Conservation (phyloP, 441 rosid genomes). For the Corymbia calophylla region DNA sequence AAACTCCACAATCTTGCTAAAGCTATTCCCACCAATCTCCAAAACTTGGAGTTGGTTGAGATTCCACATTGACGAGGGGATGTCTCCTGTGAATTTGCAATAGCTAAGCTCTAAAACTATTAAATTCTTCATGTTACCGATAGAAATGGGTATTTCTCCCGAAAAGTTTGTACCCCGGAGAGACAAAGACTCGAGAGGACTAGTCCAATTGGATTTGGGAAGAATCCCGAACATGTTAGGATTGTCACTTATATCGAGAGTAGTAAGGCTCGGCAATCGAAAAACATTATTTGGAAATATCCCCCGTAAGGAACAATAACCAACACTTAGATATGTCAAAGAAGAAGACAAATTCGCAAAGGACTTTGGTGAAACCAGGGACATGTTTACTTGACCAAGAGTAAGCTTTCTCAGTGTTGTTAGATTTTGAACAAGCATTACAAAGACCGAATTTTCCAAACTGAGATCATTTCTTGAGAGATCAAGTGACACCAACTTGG, state of each 20-base stretch:
- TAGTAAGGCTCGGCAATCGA: background rate
- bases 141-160: background rate
- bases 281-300: fast-evolving
- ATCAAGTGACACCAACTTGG: background rate
- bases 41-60: background rate
- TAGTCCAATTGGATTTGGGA: background rate
- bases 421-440: background rate
- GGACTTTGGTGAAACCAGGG: background rate
- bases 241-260: background rate
- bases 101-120: background rate
- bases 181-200: background rate
- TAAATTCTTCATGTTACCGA: background rate
- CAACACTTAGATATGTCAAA: background rate
- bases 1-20: background rate
- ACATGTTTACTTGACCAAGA: background rate
- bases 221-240: background rate
- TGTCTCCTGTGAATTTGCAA: background rate
- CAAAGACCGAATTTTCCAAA: background rate
- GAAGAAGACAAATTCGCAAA: background rate
- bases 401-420: background rate
- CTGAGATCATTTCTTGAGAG: background rate
- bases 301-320: background rate
- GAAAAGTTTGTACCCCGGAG: background rate
- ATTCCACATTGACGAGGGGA: background rate
- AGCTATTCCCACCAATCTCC: fast-evolving